Base-by-base conservation (phyloP, 345 rosid genomes). In the Syzygium jambos region DNA sequence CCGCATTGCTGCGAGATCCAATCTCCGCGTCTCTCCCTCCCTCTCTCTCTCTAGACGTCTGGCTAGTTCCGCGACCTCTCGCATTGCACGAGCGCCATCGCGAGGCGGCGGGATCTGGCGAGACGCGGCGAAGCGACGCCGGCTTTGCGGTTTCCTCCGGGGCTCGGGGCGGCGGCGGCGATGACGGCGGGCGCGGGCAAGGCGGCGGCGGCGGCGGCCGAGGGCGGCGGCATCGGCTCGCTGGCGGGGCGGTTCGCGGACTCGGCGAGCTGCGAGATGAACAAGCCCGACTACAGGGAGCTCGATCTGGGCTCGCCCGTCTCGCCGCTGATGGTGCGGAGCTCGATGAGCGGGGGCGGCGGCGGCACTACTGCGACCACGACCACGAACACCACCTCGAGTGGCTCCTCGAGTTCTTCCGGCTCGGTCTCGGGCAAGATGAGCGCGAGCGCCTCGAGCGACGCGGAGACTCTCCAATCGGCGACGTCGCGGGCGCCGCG, bases 231-330 rank as follows among this genome's bases (percentile, higher is more conserved):
- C 78, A 21, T 85, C 16, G 94, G 93, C 89, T 92, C 97, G 16
- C 85, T 92, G 14, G 51, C 95, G 59, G 86, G 83, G 84, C 94
- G 92, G 77, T 90, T 93, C 88, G 88, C 89, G 16, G 95, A 93
- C 89, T 93, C 98, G 6, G 90, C 92, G 77, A 89, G 84, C 46
- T 91, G 91, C 65, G 89, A 92, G 86, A 63, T 85, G 88, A 92
- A 97, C 93, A 97, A 97, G 92, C 98, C 98, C 4, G 99, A 97
- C 89, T 97, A 93, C 91, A 90, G 92, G n/a, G 94, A 97, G 88
- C 96, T 96, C 90, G 93, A 96, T 94, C 97, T 94, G 59, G 97
- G 92, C 77, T 97, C 99, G 10, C 99, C 99, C 0, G 97, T 95
- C 89, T 96, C 98, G 13, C 97, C 99, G 9, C 89, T 96, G 88